phyloP scores from a whole-genome alignment of 257 asterid genomes.

The Orobanche coerulescens region DNA sequence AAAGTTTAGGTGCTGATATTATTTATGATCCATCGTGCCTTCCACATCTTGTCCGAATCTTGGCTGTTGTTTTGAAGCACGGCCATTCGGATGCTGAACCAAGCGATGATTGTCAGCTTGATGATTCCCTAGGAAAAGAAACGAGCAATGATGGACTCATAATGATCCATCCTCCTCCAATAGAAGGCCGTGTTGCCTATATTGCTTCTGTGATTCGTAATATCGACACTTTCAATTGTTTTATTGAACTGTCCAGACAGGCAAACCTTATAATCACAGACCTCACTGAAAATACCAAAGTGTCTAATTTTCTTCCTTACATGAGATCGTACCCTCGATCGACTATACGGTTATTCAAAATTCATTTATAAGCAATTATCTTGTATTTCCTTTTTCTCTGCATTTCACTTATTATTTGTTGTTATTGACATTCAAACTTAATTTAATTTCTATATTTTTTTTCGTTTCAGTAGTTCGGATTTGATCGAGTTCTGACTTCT shows the following conservation, averaged over 20 bases:
- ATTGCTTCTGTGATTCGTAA: constrained; percentile 81
- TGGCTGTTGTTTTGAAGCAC: constrained; percentile 45
- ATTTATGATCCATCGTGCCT: constrained; percentile 73
- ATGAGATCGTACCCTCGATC: constrained; percentile 56
- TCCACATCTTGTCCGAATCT: constrained; percentile 72
- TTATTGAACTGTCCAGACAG: constrained; percentile 46
- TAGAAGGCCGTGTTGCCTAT: constrained; percentile 48
- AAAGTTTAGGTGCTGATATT: constrained; percentile 90
- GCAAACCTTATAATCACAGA: constrained; percentile 54
- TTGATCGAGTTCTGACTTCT: too few species aligned
- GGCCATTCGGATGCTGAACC: background rate
- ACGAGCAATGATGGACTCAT: too few species aligned
- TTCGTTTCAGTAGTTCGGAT: too few species aligned
- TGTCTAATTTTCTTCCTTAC: constrained; percentile 63
- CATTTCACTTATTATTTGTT: too few species aligned
- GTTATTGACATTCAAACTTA: too few species aligned
- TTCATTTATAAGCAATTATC: constrained; percentile 24
- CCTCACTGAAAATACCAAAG: constrained; percentile 40
- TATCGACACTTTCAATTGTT: constrained; percentile 53
- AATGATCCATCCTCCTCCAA: too few species aligned
- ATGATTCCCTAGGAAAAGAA: constrained; percentile 13
- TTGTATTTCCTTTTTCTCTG: too few species aligned
- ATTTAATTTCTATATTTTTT: too few species aligned
- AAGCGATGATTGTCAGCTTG: constrained; percentile 8
- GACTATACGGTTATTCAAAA: constrained; percentile 43